These are phyloP conservation scores for Pythium pyrilobum DNA, from an alignment of 352 stramenopile genomes.

Conservation along the genomic window DNA sequence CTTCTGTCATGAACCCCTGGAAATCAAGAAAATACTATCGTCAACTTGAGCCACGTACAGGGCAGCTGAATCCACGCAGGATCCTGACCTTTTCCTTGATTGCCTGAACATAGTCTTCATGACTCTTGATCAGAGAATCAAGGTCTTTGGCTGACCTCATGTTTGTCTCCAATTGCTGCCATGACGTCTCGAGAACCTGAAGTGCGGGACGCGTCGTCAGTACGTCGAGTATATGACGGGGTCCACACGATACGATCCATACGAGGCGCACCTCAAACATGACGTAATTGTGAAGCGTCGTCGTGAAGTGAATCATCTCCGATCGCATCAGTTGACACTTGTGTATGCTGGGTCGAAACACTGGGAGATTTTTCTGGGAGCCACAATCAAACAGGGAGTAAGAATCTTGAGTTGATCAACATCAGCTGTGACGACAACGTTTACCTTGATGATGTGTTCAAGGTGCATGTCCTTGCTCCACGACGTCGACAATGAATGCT, in stretches of 20 bases:
- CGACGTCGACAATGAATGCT: conserved; percentile 92
- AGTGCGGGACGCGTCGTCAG: conserved; percentile 5
- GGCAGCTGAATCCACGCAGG: no score
- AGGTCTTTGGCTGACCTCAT: conserved; percentile 90
- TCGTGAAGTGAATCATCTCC: conserved; percentile 98
- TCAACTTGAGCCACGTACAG: not conserved
- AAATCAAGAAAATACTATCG: not conserved
- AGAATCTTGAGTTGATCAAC: not conserved
- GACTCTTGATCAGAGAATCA: conserved; percentile 94
- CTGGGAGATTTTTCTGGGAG: conserved; percentile 16
- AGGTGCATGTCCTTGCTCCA: conserved; percentile 97
- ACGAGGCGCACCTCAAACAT: conserved; percentile 93
- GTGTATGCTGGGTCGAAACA: conserved; percentile 74
- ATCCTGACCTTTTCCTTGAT: conserved; percentile 89
- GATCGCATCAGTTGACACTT: conserved; percentile 93
- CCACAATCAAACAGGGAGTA: not conserved
- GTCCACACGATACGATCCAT: no score
- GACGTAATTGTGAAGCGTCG: conserved; percentile 97
- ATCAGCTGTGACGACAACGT: not conserved
- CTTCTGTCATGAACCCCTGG: conserved; percentile 81
- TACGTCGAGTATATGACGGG: not conserved
- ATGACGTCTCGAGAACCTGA: conserved; percentile 89
- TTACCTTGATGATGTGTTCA: conserved; percentile 89
- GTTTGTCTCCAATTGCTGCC: conserved; percentile 89
- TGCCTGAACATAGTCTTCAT: conserved; percentile 92